Base-by-base conservation (phyloP, 352 stramenopile species). In the Blastocystis sp. region DNA sequence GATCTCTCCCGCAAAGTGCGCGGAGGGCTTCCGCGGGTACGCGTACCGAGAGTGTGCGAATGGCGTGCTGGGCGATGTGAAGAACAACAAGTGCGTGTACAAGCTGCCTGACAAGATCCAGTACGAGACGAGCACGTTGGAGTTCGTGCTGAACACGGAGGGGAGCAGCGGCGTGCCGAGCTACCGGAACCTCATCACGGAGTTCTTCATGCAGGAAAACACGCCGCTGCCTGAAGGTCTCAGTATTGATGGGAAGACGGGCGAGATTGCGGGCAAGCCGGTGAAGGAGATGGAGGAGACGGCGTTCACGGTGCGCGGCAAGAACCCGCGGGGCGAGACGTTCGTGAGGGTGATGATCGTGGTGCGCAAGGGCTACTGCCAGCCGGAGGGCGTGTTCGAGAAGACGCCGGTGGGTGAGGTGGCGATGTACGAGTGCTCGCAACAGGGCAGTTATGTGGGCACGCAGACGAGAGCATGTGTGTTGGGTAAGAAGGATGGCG, bases 1-100 rank as follows among this genome's bases (percentile, higher is more conserved):
- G 45, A 81, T 81, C 21, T 81, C 71, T 53, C 71, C 71, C 5
- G 64, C 71, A n/a, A 3, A 17, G 19, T 81, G 71, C 41, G 14
- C 43, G 64, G 71, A 62, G 9, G 56, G 21, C 38, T 81, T 66
- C 23, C 0, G 11, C 7, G 71, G 71, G 10, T 81, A 65, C 53
- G 43, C 71, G 10, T 81, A 81, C 66, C 71, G 71, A 0, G 43
- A 81, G 14, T 81, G 71, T 38, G 14, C 7, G 9, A 43, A 65
- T 48, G 71, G 71, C 17, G 48, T 65, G 4, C 34, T 81, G 5
- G 71, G 71, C 41, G 71, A 64, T n/a, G 28, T 81, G 10, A 17
- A 81, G 10, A 81, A 19, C 2, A 52, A 81, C 11, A 62, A 81
- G 14, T 81, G 71, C 59, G 66, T 19, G 11, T 3, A 17, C 10